phyloP scores from a whole-genome alignment of 2,329 filamentous ascomycete genomes.

The Phialocephala subalpina region DNA sequence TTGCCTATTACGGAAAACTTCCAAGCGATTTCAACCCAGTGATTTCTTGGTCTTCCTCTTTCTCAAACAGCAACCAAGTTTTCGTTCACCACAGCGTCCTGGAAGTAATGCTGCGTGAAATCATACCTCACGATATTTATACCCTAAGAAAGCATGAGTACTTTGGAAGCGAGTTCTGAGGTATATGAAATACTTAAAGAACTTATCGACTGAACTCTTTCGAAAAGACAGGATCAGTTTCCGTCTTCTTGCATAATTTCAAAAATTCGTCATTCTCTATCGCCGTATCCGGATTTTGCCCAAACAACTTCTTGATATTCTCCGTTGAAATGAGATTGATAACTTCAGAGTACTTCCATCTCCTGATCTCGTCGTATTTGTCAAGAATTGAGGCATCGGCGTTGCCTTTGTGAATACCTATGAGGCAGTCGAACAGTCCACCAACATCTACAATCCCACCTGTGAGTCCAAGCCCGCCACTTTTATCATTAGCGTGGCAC shows the following conservation, averaged over 20 bases:
- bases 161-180: not conserved
- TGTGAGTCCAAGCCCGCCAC: constrained; percentile 68
- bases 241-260: constrained; percentile 38
- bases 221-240: constrained; percentile 2
- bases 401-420: constrained; percentile 45
- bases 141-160: not conserved
- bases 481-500: not conserved
- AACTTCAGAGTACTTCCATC: constrained; percentile 46
- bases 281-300: constrained; percentile 47
- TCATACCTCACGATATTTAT: not conserved
- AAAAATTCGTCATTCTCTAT: constrained; percentile 48
- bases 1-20: no score
- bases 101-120: not conserved
- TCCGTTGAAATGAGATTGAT: constrained; percentile 50
- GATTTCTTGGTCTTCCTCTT: no score
- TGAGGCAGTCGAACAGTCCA: constrained; percentile 66
- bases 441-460: constrained; percentile 71
- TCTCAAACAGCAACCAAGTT: no score
- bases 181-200: not conserved
- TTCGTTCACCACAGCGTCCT: no score
- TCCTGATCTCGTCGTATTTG: constrained; percentile 48
- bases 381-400: constrained; percentile 48
- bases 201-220: not conserved
- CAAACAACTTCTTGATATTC: constrained; percentile 47
- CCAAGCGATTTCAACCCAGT: no score